phyloP scores from a whole-genome alignment of 805 yeast species.

The Kodamaea kaohsiungensis region DNA sequence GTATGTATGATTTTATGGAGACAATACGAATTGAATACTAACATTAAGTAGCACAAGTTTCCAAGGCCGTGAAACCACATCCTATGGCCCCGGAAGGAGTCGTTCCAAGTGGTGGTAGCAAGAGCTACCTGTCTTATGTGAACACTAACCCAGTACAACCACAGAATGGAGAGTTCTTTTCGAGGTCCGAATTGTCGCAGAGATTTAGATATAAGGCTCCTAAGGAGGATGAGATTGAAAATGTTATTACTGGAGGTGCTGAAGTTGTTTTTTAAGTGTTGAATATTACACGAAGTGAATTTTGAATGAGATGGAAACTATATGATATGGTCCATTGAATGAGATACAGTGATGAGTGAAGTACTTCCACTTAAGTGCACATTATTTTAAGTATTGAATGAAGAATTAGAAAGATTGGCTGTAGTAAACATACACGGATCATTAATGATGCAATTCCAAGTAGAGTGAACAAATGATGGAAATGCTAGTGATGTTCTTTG shows the following conservation, averaged over 20 bases:
- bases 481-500: too few relatives aligned
- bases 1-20: slow-evolving; percentile 33
- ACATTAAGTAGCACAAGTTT: neutral
- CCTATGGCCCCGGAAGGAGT: slow-evolving; percentile 47
- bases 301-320: neutral
- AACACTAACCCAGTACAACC: slow-evolving; percentile 42
- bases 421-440: too few relatives aligned
- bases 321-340: too few relatives aligned
- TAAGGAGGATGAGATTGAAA: slow-evolving; percentile 70
- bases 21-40: neutral
- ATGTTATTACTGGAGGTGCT: slow-evolving; percentile 85
- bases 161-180: slow-evolving; percentile 42
- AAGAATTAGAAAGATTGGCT: too few relatives aligned
- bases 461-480: too few relatives aligned
- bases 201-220: slow-evolving; percentile 70
- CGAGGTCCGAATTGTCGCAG: slow-evolving; percentile 67
- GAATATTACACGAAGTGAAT: neutral
- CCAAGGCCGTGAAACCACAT: slow-evolving; percentile 31
- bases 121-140: slow-evolving; percentile 14
- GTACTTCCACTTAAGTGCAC: too few relatives aligned
- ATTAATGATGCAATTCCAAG: too few relatives aligned
- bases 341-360: too few relatives aligned
- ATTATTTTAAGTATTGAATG: too few relatives aligned
- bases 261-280: slow-evolving; percentile 44
- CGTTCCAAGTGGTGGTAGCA: slow-evolving; percentile 32